A percentile compares a stretch with the other conserved stretches of the same genome.
Conservation (phyloP, 73 alveolate genomes). For the Blepharisma japonicum region DNA sequence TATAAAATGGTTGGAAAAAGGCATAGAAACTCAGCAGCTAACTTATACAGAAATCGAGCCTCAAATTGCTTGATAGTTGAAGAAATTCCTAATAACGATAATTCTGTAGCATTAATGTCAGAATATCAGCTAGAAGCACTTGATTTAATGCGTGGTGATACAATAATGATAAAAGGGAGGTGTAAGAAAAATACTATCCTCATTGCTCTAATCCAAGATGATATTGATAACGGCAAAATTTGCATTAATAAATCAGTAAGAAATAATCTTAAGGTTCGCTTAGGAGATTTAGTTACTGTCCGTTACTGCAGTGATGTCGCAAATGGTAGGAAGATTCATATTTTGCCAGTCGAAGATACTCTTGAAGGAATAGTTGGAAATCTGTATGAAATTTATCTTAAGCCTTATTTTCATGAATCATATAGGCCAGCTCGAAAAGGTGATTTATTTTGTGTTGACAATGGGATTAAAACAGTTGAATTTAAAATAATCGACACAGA, state of each 20-base stretch:
- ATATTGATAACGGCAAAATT: constrained; percentile 84
- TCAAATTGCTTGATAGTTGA: constrained; percentile 72
- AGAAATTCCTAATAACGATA: constrained; percentile 67
- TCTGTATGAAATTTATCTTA: constrained; percentile 89
- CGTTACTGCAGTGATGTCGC: constrained; percentile 87
- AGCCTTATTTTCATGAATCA: constrained; percentile 97
- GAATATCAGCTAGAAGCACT: constrained; percentile 82
- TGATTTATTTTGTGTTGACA: constrained; percentile 94
- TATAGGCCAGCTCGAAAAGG: constrained; percentile 98
- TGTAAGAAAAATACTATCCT: constrained; percentile 96
- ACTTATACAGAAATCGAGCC: too few species aligned
- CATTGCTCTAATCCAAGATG: constrained; percentile 90
- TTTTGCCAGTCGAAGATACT: constrained; percentile 97
- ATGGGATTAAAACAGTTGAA: constrained; percentile 97
- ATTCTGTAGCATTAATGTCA: constrained; percentile 67
- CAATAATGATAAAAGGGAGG: constrained; percentile 89
- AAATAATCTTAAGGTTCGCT: constrained; percentile 87
- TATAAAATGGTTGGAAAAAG: too few species aligned
- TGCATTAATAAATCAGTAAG: constrained; percentile 96
- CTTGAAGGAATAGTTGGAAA: constrained; percentile 96
- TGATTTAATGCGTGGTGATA: constrained; percentile 74
- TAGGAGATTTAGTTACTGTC: constrained; percentile 79
- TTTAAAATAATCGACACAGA: constrained; percentile 98
- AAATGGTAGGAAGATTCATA: constrained; percentile 91
- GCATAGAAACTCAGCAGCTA: too few species aligned